Evolutionary conservation across 2,329 filamentous ascomycete species (phyloP).

Genomic region (Fusarium incarnatum): DNA sequence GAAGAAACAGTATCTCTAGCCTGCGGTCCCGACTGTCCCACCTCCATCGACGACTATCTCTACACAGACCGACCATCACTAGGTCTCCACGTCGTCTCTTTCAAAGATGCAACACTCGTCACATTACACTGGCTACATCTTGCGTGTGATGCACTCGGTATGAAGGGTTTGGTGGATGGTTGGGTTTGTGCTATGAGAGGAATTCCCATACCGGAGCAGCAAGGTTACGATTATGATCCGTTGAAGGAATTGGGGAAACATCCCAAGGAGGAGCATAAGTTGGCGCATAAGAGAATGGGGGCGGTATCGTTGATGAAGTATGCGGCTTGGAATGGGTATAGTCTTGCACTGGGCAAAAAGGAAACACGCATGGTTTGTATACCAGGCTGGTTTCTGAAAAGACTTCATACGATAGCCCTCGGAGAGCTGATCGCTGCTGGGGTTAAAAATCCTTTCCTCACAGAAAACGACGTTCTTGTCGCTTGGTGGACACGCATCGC

Average conservation of each 20-base stretch:
- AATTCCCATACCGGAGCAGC: background rate
- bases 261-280: background rate
- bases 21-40: conserved; percentile 9
- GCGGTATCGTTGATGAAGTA: background rate
- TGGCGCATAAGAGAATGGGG: background rate
- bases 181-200: background rate
- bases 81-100: conserved; percentile 19
- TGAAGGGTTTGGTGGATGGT: background rate
- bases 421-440: background rate
- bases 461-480: conserved; percentile 23
- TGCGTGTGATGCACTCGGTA: conserved; percentile 7
- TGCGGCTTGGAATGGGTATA: conserved; percentile 12
- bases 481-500: conserved; percentile 22
- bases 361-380: conserved; percentile 28
- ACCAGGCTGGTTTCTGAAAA: conserved; percentile 2
- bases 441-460: conserved; percentile 1
- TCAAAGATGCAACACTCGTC: conserved; percentile 17
- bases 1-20: conserved; percentile 24
- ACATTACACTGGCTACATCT: conserved; percentile 20
- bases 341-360: background rate
- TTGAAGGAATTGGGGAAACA: conserved; percentile 2
- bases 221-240: background rate
- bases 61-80: conserved; percentile 5
- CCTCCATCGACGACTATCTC: conserved; percentile 22
- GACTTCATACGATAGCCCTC: background rate